Base-by-base conservation (phyloP, 192 early-diverging fungal genomes). In the Gaertneriomyces sp. region DNA sequence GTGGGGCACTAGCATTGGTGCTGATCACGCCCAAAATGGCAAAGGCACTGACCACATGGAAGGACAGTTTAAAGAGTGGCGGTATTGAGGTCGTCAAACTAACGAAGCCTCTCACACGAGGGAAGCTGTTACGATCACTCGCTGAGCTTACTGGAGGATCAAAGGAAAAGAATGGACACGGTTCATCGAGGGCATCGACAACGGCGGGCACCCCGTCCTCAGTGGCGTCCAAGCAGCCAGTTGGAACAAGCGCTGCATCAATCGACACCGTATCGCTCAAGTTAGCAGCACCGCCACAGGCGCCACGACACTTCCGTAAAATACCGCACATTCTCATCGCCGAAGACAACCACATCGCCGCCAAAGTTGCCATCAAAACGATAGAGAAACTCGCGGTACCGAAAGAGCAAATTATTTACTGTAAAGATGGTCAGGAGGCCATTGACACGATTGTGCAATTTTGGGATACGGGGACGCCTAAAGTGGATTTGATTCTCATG, bases 321-420 rank as follows among this genome's bases (percentile, higher is more conserved):
- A 33, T 33, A 33, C 47, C 47, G 12, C 8, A n/a, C 58, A 42
- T 60, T 42, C 20, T 60, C 10, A 41, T 60, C 12, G 61, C 61
- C 19, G 61, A 63, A 47, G 61, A 63, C 40, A 60, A 60, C 42
- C 33, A 8, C 42, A 41, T 60, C 58, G 41, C 47, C 12, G 47
- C 17, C 58, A 17, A 60, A 60, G 41, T 60, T n/a, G 43, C 41
- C 20, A 60, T 60, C 58, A 43, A 60, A 60, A 33, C 20, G 39
- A 60, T 60, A 12, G 47, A 49, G 17, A 49, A 49, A 49, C 17
- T 49, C 12, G 17, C 11, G 2, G 47, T 49, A n/a, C 33, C 33
- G 12, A 41, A 39, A 14, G 43, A 60, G 3, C 58, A 60, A 43
- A 60, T 60, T 4, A 60, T 60, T 16, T 43, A n/a, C 10, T 10